These are phyloP conservation scores for Lipomyces orientalis DNA, from an alignment of 805 yeast genomes.

Conservation along the genomic window DNA sequence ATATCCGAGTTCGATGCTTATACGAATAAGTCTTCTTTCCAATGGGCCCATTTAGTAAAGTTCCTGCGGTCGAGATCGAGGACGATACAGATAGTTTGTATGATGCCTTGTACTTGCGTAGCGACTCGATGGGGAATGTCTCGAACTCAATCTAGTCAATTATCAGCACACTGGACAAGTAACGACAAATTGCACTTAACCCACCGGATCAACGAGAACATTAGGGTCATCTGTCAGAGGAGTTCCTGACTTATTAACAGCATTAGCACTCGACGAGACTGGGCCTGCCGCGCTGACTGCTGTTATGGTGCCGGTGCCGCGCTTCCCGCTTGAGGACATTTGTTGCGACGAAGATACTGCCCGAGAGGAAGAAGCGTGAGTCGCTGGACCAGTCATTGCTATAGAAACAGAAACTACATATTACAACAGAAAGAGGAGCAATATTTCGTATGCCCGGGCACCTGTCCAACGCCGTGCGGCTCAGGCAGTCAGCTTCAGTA, in stretches of 20 bases:
- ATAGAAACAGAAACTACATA: neutral
- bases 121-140: constrained; percentile 61
- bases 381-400: constrained; percentile 1
- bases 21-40: constrained; percentile 70
- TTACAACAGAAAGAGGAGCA: no score
- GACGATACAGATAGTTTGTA: constrained; percentile 63
- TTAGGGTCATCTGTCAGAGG: constrained; percentile 17
- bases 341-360: neutral
- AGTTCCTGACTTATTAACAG: neutral
- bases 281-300: constrained; percentile 1
- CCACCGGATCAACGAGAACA: constrained; percentile 23
- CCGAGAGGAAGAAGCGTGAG: constrained; percentile 1
- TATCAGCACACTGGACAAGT: neutral
- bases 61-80: constrained; percentile 71
- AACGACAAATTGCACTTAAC: neutral
- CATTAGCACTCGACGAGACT: neutral
- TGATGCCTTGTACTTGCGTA: constrained; percentile 70
- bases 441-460: no score
- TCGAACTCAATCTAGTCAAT: constrained; percentile 63
- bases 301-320: constrained; percentile 6
- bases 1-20: constrained; percentile 51
- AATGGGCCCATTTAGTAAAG: constrained; percentile 67
- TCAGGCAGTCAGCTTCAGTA: no score
- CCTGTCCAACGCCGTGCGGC: no score
- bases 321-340: constrained; percentile 9